These are phyloP conservation scores for Aspergillus bertholletiae DNA, from an alignment of 495 filamentous ascomycete genomes.

Conservation along the genomic window DNA sequence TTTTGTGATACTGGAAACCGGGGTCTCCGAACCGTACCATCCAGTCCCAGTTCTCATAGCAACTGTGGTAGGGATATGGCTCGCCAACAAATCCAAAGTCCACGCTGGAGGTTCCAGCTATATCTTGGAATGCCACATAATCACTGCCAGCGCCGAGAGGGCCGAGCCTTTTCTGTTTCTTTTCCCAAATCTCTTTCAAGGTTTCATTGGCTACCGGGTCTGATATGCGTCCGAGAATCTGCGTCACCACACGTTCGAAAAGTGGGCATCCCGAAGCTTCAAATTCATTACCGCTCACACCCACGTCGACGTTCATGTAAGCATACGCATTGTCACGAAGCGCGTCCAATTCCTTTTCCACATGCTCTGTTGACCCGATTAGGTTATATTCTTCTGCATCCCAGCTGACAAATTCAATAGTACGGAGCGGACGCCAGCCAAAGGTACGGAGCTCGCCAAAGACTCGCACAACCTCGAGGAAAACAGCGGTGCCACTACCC, in stretches of 20 bases:
- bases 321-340: conserved; percentile 64
- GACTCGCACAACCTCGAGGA: conserved; percentile 81
- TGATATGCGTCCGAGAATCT: conserved; percentile 65
- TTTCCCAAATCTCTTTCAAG: conserved; percentile 71
- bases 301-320: conserved; percentile 92
- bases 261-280: conserved; percentile 74
- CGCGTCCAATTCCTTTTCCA: conserved; percentile 63
- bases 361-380: conserved; percentile 92
- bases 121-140: conserved; percentile 87
- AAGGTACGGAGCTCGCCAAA: conserved; percentile 68
- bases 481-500: conserved; percentile 83
- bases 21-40: conserved; percentile 77
- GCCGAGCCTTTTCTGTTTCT: conserved; percentile 53
- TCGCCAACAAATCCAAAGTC: conserved; percentile 77
- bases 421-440: conserved; percentile 89
- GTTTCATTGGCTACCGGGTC: conserved; percentile 74
- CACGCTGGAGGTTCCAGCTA: conserved; percentile 86
- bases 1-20: conserved; percentile 74
- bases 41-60: conserved; percentile 87
- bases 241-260: conserved; percentile 66
- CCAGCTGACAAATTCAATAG: conserved; percentile 94
- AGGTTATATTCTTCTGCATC: conserved; percentile 91
- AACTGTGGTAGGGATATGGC: conserved; percentile 73
- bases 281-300: conserved; percentile 70
- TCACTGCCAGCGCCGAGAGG: conserved; percentile 80